Evolutionary conservation across 805 yeast species (phyloP).

Genomic region (Lipomyces yamanashiensis): DNA sequence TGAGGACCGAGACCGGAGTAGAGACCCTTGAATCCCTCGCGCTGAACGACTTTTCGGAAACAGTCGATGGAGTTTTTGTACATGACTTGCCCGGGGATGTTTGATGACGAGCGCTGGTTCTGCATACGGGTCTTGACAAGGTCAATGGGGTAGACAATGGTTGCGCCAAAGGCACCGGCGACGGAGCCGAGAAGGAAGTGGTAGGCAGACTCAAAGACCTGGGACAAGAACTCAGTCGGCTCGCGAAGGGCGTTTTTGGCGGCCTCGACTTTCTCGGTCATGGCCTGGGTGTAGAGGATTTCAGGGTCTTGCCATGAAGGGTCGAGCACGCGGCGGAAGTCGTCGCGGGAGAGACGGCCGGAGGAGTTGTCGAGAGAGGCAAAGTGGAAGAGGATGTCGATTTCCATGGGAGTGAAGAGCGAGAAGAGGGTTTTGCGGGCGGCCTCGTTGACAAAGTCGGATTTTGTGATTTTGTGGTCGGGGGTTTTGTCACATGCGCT

Average conservation of each 20-base stretch:
- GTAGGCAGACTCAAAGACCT: conserved; percentile 81
- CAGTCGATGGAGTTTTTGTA: conserved; percentile 87
- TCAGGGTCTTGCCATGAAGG: conserved; percentile 51
- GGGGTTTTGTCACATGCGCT: conserved; percentile 43
- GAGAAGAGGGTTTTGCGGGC: conserved; percentile 49
- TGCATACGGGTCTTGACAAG: conserved; percentile 96
- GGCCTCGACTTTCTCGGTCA: conserved; percentile 45
- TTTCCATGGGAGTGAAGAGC: conserved; percentile 51
- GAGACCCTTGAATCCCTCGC: conserved; percentile 83
- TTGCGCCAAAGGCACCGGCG: conserved; percentile 99
- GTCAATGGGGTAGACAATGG: conserved; percentile 95
- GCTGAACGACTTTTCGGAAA: conserved; percentile 70
- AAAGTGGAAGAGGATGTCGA: conserved; percentile 52
- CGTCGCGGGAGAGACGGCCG: conserved; percentile 44
- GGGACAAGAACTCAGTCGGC: conserved; percentile 53
- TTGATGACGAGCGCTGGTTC: conserved; percentile 72
- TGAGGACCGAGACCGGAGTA: conserved; percentile 95
- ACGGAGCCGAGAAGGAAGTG: conserved; percentile 89
- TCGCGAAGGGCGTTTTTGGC: conserved; percentile 48
- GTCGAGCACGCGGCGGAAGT: conserved; percentile 50
- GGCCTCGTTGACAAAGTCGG: conserved; percentile 48
- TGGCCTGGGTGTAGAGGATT: conserved; percentile 36
- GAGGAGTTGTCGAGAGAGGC: conserved; percentile 43
- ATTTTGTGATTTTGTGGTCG: conserved; percentile 47
- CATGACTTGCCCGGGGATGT: conserved; percentile 51